Evolutionary conservation across 108 stramenopile genomes (phyloP), one percentile per base, ranked within the genome.

Genomic region (Fragilariopsis cylindrus): DNA sequence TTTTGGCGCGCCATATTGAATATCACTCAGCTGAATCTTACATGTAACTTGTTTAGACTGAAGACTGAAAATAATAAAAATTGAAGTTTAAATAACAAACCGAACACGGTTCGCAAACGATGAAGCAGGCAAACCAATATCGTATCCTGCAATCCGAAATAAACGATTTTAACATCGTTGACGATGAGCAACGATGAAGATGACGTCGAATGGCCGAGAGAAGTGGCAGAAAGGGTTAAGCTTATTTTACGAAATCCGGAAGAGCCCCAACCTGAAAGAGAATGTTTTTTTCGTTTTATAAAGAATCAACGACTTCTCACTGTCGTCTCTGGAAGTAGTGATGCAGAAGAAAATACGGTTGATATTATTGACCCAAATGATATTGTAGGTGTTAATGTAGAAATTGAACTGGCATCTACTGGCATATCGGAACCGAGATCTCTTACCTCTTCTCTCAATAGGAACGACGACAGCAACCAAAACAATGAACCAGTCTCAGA

Each of bases 401-500:
- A 81, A 60, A 70, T 85, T 40, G 50, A 75, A 57, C 16, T 77
- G 64, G 11, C 52, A 45, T 50, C 19, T 63, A 8, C 67, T 18
- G 13, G 15, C 12, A 18, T 15, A 21, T 7, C 13, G 16, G 52
- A 8, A 54, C 21, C 41, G 47, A 62, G 11, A 55, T 7, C 45
- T 41, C n/a, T 44, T 13, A 56, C 7, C 19, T 56, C 55, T 19
- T 19, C 19, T 11, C 18, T 5, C 57, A 39, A 13, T 16, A 50
- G 67, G 57, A 71, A 57, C 70, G 57, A 8, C 50, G 69, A 54
- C 47, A 16, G 21, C 65, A 42, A 49, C 11, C 49, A 21, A 21
- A 68, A 74, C 65, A 85, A 85, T 48, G 85, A 79, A 70, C 85
- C 81, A 18, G 21, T 42, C 3, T 56, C 72, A 7, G 77, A 57